Evolutionary conservation across 129 eudicot genomes (phyloP), one percentile per base, ranked within the genome.

Genomic region (Ambrosia trifida): DNA sequence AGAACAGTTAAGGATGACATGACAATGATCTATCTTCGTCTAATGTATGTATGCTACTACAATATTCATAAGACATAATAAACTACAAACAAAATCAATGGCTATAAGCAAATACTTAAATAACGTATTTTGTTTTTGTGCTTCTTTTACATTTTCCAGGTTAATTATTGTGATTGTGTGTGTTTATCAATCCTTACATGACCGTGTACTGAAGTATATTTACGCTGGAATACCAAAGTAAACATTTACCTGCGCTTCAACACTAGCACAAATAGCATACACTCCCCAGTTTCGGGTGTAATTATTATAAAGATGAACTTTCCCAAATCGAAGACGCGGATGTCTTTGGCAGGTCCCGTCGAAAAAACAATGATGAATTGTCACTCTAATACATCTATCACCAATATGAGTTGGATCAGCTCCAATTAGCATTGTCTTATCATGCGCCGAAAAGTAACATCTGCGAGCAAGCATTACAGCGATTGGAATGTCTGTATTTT

Each of bases 241-340:
- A 70, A 52, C 33, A 68, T n/a, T 59, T 72, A 92, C 98, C 91
- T 87, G 92, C 54, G 98, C 82, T 78, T 93, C 95, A 32, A 93
- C 98, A 64, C 98, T 89, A 35, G 96, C 96, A 82, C 98, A 93
- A 53, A 89, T 84, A 72, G 96, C 96, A 77, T 89, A 87, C 17
- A 93, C 75, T 40, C 77, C 85, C 98, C 95, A 93, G 75, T 89
- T 82, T 77, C 92, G 82, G 5, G 95, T 93, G 78, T 89, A 87
- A 56, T 93, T 93, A 28, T 93, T 89, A 75, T 87, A 93, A 54
- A 93, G 83, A 80, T 89, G 98, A 65, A 93, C 98, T 82, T 87
- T 89, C 41, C 88, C 98, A 74, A 89, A 93, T 65, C 98, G 76
- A 66, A 92, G 81, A 47, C 91, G 96, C 24, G 98, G 98, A 9